A percentile compares a stretch with the other conserved stretches of the same genome.
Evolutionary conservation across 495 filamentous ascomycete genomes (phyloP).

Genomic region (Lasiosphaeriaceae sp.): DNA sequence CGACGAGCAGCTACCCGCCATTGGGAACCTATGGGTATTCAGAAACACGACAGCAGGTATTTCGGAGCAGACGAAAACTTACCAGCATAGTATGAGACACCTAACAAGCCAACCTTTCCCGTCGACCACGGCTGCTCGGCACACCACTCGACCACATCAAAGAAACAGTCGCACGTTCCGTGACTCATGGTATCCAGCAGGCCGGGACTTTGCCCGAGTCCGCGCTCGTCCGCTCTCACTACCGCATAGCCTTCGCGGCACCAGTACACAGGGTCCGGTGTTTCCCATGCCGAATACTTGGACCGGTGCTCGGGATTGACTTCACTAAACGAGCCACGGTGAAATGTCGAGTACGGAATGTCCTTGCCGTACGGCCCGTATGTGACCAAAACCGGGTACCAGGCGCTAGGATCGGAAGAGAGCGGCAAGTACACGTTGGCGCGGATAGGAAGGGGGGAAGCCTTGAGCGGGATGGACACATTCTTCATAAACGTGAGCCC

Average conservation of each 20-base stretch:
- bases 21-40: constrained; percentile 31
- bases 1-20: constrained; percentile 60
- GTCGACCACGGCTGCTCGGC: constrained; percentile 57
- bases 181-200: constrained; percentile 58
- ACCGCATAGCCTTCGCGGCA: constrained; percentile 57
- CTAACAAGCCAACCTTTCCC: constrained; percentile 59
- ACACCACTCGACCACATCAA: constrained; percentile 61
- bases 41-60: neutral
- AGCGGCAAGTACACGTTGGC: constrained; percentile 31
- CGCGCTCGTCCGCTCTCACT: constrained; percentile 58
- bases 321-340: constrained; percentile 36
- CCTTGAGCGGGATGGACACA: constrained; percentile 26
- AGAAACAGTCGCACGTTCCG: constrained; percentile 55
- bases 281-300: constrained; percentile 61
- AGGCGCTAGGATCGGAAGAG: neutral
- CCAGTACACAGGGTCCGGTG: constrained; percentile 61
- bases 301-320: constrained; percentile 45
- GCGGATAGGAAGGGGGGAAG: constrained; percentile 23
- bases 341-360: constrained; percentile 48
- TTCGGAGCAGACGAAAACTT: neutral
- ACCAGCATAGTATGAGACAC: constrained; percentile 61
- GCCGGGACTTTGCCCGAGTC: constrained; percentile 55
- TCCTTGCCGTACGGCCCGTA: constrained; percentile 68
- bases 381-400: constrained; percentile 48
- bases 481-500: constrained; percentile 22